These are phyloP conservation scores for Penicillium manginii DNA, from an alignment of 495 filamentous ascomycete genomes.

Conservation along the genomic window DNA sequence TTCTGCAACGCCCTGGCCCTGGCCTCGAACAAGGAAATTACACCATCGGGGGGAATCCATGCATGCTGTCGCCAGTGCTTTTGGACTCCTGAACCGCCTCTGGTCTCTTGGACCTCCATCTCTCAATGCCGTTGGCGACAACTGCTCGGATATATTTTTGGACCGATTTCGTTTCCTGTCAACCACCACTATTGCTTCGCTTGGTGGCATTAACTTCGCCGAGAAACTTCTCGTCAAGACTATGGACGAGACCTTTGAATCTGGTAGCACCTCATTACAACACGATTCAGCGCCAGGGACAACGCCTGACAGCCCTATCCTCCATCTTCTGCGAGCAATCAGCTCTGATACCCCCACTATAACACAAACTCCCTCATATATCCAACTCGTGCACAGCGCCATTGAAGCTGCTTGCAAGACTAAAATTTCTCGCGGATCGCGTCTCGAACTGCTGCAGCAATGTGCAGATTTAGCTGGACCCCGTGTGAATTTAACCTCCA, in stretches of 20 bases:
- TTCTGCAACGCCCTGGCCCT: slow-evolving; percentile 71
- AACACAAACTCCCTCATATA: slow-evolving; percentile 35
- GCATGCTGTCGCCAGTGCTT: slow-evolving; percentile 71
- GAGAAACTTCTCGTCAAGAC: slow-evolving; percentile 65
- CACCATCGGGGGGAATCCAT: slow-evolving; percentile 81
- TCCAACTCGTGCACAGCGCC: slow-evolving; percentile 34
- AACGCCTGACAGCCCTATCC: slow-evolving; percentile 39
- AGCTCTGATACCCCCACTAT: slow-evolving; percentile 23
- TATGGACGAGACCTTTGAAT: slow-evolving; percentile 45
- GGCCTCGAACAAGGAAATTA: slow-evolving; percentile 88
- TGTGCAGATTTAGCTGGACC: slow-evolving; percentile 36
- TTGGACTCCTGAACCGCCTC: slow-evolving; percentile 66
- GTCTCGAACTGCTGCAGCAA: slow-evolving; percentile 49
- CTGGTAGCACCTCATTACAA: slow-evolving; percentile 47
- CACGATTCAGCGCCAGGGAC: slow-evolving; percentile 28
- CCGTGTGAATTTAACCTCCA: slow-evolving; percentile 11
- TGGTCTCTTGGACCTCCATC: slow-evolving; percentile 58
- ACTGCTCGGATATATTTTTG: slow-evolving; percentile 53
- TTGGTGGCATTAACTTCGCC: slow-evolving; percentile 77
- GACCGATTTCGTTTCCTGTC: slow-evolving; percentile 64
- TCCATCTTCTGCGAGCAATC: slow-evolving; percentile 46
- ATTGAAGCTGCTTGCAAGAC: slow-evolving; percentile 57
- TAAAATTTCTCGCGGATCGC: slow-evolving; percentile 46
- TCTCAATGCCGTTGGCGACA: slow-evolving; percentile 36
- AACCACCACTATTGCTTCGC: slow-evolving; percentile 59